Percentiles rank a stretch among this genome's conserved stretches.
Conservation (phyloP, 306 rosid species). For the Quercus glauca region DNA sequence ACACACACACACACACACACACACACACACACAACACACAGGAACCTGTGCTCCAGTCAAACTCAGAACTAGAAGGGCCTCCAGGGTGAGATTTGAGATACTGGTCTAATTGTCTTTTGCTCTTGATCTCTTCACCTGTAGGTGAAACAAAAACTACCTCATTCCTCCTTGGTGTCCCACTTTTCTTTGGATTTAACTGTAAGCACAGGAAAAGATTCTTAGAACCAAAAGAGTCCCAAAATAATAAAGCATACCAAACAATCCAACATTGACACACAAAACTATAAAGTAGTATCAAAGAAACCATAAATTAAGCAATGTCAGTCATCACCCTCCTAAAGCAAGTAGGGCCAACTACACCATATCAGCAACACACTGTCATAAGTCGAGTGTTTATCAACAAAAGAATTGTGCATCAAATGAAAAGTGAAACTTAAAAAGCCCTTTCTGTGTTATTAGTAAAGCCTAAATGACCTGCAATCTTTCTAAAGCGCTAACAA, state of each 20-base stretch:
- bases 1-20: background rate
- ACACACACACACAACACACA: background rate
- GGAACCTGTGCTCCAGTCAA: slow-evolving; percentile 26
- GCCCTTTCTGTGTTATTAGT: too few relatives aligned
- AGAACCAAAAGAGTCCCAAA: background rate
- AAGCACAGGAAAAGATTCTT: background rate
- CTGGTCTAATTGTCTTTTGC: slow-evolving; percentile 19
- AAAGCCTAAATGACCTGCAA: too few relatives aligned
- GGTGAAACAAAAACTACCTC: slow-evolving; percentile 20
- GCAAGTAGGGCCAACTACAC: background rate
- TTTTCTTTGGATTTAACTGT: slow-evolving; percentile 3
- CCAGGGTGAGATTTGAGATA: slow-evolving; percentile 31
- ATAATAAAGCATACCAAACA: background rate
- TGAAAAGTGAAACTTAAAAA: background rate
- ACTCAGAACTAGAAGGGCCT: slow-evolving; percentile 20
- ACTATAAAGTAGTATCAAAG: background rate
- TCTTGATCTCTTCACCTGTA: slow-evolving; percentile 19
- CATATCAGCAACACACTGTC: background rate
- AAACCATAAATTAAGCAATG: background rate
- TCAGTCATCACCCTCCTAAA: background rate
- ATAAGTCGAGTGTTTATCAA: background rate
- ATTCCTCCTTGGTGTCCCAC: slow-evolving; percentile 13
- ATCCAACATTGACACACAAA: background rate
- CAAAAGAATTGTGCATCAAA: background rate
- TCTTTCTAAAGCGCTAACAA: too few relatives aligned